phyloP scores from a whole-genome alignment of 257 asterid species.

The Perilla frutescens region DNA sequence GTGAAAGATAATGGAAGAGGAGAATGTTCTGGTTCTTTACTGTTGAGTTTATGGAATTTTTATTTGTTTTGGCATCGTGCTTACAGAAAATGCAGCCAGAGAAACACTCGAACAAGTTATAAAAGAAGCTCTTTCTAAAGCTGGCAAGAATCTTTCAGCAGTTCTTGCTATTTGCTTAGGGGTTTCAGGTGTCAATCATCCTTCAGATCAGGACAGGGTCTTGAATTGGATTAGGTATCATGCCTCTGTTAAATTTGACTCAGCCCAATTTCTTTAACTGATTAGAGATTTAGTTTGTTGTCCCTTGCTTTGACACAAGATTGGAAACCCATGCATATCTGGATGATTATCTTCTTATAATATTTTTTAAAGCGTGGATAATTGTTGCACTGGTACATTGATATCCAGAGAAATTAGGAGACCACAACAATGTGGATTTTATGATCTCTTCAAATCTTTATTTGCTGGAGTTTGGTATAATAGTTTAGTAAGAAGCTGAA shows the following conservation, averaged over 20 bases:
- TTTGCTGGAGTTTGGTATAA: constrained; percentile 22
- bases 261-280: constrained; percentile 20
- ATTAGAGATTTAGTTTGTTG: constrained; percentile 23
- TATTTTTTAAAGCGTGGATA: background rate
- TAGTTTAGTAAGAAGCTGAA: background rate
- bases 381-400: constrained; percentile 17
- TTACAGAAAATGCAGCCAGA: constrained; percentile 75
- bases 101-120: constrained; percentile 77
- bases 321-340: background rate
- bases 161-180: constrained; percentile 92
- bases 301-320: constrained; percentile 4
- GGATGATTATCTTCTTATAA: background rate
- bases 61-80: constrained; percentile 16
- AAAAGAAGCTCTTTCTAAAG: constrained; percentile 65
- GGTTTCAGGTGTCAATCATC: constrained; percentile 93
- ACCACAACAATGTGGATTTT: background rate
- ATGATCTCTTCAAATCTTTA: background rate
- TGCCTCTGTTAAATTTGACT: constrained; percentile 21
- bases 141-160: constrained; percentile 69
- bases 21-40: constrained; percentile 18
- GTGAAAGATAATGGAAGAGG: constrained; percentile 11
- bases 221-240: constrained; percentile 82
- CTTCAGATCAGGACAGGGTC: constrained; percentile 75
- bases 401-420: constrained; percentile 3
- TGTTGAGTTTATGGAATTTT: constrained; percentile 15